These are phyloP conservation scores for Candida vaughaniae DNA, from an alignment of 805 yeast species.

Conservation along the genomic window DNA sequence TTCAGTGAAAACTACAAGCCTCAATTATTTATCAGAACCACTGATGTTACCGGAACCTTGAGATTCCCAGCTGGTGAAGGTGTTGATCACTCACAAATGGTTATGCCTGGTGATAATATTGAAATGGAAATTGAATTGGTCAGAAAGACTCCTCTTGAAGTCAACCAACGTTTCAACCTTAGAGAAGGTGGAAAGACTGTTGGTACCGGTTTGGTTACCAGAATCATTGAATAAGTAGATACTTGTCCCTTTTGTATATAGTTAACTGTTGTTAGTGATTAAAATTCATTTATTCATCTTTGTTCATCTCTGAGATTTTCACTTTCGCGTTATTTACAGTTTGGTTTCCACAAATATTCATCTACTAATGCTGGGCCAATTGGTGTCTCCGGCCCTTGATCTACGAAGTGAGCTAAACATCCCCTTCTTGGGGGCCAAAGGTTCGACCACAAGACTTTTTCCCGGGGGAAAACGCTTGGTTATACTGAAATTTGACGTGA, in stretches of 20 bases:
- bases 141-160: constrained; percentile 91
- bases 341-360: too few relatives aligned
- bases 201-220: constrained; percentile 97
- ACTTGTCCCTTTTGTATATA: too few relatives aligned
- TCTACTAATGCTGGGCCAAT: constrained; percentile 1
- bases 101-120: constrained; percentile 97
- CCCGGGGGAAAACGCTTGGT: constrained; percentile 34
- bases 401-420: constrained; percentile 23
- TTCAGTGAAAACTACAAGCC: constrained; percentile 98
- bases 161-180: constrained; percentile 97
- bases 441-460: constrained; percentile 20
- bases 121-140: constrained; percentile 92
- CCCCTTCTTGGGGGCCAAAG: constrained; percentile 19
- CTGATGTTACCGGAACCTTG: constrained; percentile 88
- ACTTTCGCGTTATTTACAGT: too few relatives aligned
- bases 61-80: constrained; percentile 77
- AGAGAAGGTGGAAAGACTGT: constrained; percentile 99
- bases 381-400: constrained; percentile 34
- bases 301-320: too few relatives aligned
- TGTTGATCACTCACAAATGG: constrained; percentile 84
- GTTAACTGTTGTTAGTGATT: too few relatives aligned
- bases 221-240: constrained; percentile 78
- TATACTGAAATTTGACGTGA: constrained; percentile 37
- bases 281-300: too few relatives aligned
- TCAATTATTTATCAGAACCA: constrained; percentile 94